These are phyloP conservation scores for Stygiomarasmius scandens DNA, from an alignment of 1,284 basidiomycete species.

Conservation along the genomic window DNA sequence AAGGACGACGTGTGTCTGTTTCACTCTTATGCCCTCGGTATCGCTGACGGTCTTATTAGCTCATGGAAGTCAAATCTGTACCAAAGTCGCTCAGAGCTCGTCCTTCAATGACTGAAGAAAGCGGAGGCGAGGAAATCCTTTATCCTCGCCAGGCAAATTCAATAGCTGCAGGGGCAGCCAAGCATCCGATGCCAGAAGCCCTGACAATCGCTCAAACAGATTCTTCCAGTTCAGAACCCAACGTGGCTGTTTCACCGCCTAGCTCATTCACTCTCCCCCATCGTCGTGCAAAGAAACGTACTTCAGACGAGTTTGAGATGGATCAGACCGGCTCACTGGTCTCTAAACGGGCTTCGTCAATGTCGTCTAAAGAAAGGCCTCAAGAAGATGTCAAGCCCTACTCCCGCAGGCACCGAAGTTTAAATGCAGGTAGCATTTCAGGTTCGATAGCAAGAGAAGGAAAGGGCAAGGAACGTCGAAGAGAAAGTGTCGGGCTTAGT, in stretches of 20 bases:
- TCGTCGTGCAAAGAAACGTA: slow-evolving; percentile 71
- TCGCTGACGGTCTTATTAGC: slow-evolving; percentile 31
- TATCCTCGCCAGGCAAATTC: slow-evolving; percentile 66
- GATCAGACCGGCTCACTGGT: slow-evolving; percentile 67
- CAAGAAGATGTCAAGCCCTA: slow-evolving; percentile 55
- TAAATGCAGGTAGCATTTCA: slow-evolving; percentile 55
- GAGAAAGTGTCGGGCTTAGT: slow-evolving; percentile 60
- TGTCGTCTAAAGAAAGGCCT: slow-evolving; percentile 37
- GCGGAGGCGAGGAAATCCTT: slow-evolving; percentile 80
- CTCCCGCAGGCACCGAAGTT: slow-evolving; percentile 71
- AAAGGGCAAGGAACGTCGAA: slow-evolving; percentile 63
- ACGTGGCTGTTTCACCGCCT: slow-evolving; percentile 50
- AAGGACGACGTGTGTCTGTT: slow-evolving; percentile 53
- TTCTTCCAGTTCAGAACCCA: slow-evolving; percentile 16
- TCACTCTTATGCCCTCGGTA: slow-evolving; percentile 16
- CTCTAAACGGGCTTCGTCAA: slow-evolving; percentile 48
- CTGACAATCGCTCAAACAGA: slow-evolving; percentile 11
- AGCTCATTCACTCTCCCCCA: slow-evolving; percentile 59
- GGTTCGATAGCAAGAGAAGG: slow-evolving; percentile 41
- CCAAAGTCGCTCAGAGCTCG: slow-evolving; percentile 54
- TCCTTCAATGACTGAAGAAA: slow-evolving; percentile 74
- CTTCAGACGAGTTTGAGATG: slow-evolving; percentile 81
- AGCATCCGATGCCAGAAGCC: slow-evolving; percentile 16
- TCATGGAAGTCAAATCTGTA: slow-evolving; percentile 34
- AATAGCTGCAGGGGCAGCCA: slow-evolving; percentile 8